phyloP scores from a whole-genome alignment of 2,329 filamentous ascomycete genomes.

The Aspergillus tamarii region DNA sequence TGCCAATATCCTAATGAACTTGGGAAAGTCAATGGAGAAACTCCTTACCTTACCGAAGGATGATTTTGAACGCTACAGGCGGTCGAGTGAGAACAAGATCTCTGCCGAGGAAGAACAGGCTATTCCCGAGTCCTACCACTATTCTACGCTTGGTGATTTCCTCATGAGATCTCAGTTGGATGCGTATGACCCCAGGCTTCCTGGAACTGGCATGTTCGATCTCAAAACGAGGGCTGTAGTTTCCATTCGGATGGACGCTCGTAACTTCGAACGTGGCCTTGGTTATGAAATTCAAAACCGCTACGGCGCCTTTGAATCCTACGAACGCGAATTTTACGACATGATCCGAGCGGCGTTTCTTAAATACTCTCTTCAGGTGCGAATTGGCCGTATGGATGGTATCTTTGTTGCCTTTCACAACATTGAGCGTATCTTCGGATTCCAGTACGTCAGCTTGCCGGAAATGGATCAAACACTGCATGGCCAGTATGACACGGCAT shows the following conservation, averaged over 20 bases:
- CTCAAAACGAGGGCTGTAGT: constrained; percentile 93
- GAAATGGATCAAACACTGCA: constrained; percentile 95
- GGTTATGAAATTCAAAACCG: constrained; percentile 84
- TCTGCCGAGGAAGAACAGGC: constrained; percentile 69
- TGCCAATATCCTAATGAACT: constrained; percentile 83
- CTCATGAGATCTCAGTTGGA: constrained; percentile 95
- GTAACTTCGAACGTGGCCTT: constrained; percentile 70
- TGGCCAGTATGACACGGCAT: constrained; percentile 64
- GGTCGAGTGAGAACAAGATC: constrained; percentile 67
- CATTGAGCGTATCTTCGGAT: constrained; percentile 91
- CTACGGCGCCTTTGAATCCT: constrained; percentile 84
- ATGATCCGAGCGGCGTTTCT: constrained; percentile 94
- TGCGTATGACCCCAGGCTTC: constrained; percentile 81
- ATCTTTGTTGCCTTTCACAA: constrained; percentile 98
- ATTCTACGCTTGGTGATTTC: constrained; percentile 82
- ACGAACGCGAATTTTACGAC: constrained; percentile 93
- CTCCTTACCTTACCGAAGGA: constrained; percentile 80
- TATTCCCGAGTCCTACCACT: constrained; percentile 80
- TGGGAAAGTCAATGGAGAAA: constrained; percentile 97
- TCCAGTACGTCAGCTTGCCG: constrained; percentile 84
- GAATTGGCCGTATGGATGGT: constrained; percentile 97
- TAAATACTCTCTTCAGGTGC: constrained; percentile 95
- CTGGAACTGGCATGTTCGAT: constrained; percentile 92
- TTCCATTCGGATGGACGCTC: constrained; percentile 84
- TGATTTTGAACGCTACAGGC: constrained; percentile 83